phyloP scores from a whole-genome alignment of 1,284 basidiomycete genomes.

The Bothia castanella region DNA sequence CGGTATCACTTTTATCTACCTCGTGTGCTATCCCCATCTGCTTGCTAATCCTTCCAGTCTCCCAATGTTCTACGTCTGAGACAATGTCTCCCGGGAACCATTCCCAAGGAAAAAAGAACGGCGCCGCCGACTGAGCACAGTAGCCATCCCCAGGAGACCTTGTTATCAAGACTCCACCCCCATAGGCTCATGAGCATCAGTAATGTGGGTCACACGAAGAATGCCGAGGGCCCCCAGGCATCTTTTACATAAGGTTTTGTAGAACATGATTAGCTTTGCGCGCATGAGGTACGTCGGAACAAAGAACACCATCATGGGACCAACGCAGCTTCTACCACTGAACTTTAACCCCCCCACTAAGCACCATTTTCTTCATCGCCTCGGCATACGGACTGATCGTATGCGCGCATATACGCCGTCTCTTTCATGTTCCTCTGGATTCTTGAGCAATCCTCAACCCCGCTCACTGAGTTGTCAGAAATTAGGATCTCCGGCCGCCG shows the following conservation, averaged over 20 bases:
- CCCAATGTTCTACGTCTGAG: no score
- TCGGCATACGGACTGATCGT: constrained; percentile 13
- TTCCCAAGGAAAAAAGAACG: not conserved
- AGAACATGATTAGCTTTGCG: constrained; percentile 16
- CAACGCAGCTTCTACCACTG: constrained; percentile 3
- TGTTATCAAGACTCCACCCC: constrained; percentile 12
- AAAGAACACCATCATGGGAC: constrained; percentile 4
- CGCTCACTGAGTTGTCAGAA: not conserved
- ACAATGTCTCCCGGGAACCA: no score
- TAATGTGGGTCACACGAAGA: constrained; percentile 19
- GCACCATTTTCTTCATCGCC: constrained; percentile 14
- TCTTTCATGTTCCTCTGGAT: not conserved
- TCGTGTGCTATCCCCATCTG: not conserved
- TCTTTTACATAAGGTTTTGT: constrained; percentile 24
- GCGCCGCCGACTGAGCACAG: not conserved
- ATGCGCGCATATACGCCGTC: constrained; percentile 14
- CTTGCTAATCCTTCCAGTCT: not conserved
- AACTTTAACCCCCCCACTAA: not conserved
- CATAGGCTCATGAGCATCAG: not conserved
- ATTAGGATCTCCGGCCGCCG: constrained; percentile 2
- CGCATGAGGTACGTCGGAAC: constrained; percentile 19
- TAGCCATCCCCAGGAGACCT: not conserved
- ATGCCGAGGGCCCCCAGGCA: not conserved
- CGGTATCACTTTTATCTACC: no score
- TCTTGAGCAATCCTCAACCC: not conserved